Evolutionary conservation across 345 rosid species (phyloP).

Genomic region (Noccaea caerulescens): DNA sequence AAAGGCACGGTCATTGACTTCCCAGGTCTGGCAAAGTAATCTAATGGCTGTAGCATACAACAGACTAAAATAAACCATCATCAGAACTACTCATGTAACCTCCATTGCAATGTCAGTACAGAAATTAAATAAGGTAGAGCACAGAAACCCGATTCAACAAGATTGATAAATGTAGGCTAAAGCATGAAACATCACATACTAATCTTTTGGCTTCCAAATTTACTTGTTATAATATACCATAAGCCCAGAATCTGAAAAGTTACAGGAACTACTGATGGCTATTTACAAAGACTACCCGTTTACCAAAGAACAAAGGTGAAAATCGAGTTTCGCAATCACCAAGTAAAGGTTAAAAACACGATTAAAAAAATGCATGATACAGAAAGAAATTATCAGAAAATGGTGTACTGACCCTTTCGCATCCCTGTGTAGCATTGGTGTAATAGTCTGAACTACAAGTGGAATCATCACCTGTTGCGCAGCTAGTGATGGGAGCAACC

Average conservation of each 20-base stretch:
- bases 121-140: conserved; percentile 23
- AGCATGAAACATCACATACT: conserved; percentile 20
- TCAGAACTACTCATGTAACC: conserved; percentile 35
- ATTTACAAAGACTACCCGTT: conserved; percentile 11
- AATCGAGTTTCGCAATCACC: conserved; percentile 8
- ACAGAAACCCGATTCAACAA: conserved; percentile 15
- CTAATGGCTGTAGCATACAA: conserved; percentile 84
- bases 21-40: conserved; percentile 95
- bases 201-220: conserved; percentile 28
- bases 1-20: conserved; percentile 86
- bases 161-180: conserved; percentile 19
- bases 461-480: conserved; percentile 85
- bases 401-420: conserved; percentile 62
- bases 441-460: conserved; percentile 73
- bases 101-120: conserved; percentile 19
- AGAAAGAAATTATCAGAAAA: conserved; percentile 24
- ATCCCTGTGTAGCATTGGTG: conserved; percentile 80
- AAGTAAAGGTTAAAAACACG: neutral
- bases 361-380: conserved; percentile 11
- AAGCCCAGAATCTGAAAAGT: conserved; percentile 7
- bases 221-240: conserved; percentile 7
- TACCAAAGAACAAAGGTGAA: conserved; percentile 18
- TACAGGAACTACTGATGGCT: conserved; percentile 14
- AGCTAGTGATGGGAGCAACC: conserved; percentile 86
- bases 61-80: conserved; percentile 59